Conservation (phyloP, 148 eudicot genomes). For the Cornus controversa region DNA sequence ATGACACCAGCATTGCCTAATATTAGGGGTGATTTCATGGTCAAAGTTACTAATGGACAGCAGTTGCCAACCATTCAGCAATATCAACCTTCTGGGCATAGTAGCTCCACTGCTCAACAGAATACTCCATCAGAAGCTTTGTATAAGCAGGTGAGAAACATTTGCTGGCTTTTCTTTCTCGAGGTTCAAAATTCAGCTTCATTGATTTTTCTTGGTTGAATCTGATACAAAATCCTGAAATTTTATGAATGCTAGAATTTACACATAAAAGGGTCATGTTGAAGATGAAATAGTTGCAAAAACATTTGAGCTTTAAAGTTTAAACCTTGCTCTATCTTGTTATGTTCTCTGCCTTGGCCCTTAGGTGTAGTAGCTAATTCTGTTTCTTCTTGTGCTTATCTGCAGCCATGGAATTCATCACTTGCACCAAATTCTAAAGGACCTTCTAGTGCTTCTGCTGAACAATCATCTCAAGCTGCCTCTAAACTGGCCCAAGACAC, state of each 20-base stretch:
- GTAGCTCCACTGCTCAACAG: slow-evolving; percentile 22
- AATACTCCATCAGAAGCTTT: slow-evolving; percentile 21
- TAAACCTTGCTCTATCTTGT: not conserved
- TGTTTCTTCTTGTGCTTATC: slow-evolving; percentile 6
- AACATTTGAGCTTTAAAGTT: not conserved
- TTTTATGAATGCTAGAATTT: not conserved
- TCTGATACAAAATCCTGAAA: not conserved
- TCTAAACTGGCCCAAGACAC: slow-evolving; percentile 19
- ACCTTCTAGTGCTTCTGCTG: slow-evolving; percentile 20
- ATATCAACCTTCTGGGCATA: not conserved
- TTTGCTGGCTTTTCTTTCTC: not conserved
- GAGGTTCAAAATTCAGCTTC: not conserved
- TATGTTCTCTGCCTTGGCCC: not conserved
- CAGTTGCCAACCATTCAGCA: too few species aligned
- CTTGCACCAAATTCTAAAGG: slow-evolving; percentile 21
- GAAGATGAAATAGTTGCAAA: not conserved
- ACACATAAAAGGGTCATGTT: not conserved
- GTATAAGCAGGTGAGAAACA: slow-evolving; percentile 33
- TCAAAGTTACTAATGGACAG: not conserved
- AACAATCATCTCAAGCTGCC: slow-evolving; percentile 30
- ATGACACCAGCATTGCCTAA: slow-evolving; percentile 18
- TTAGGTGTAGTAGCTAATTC: not conserved
- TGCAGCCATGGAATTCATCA: slow-evolving; percentile 30
- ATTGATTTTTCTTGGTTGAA: not conserved
- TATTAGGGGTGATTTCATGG: slow-evolving; percentile 12